phyloP scores from a whole-genome alignment of 805 yeast species.

The Pichia scutulata region DNA sequence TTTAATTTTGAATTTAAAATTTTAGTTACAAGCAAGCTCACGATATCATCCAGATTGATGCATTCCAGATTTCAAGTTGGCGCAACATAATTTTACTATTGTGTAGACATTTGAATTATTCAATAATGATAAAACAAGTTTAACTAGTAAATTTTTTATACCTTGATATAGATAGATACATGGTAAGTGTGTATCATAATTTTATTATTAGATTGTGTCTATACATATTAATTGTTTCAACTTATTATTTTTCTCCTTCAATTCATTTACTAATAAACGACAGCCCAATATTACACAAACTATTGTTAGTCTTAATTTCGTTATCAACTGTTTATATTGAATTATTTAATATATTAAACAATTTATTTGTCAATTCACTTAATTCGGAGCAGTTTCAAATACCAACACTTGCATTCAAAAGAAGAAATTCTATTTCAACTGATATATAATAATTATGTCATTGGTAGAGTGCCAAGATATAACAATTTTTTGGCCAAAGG shows the following conservation, averaged over 20 bases:
- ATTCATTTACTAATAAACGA: neutral
- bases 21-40: too few species aligned
- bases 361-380: neutral
- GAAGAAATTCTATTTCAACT: constrained; percentile 13
- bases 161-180: neutral
- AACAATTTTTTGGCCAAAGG: constrained; percentile 29
- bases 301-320: neutral
- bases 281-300: neutral
- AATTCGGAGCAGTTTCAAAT: neutral
- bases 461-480: neutral
- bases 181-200: neutral
- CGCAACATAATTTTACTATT: too few species aligned
- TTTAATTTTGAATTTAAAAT: too few species aligned
- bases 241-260: neutral
- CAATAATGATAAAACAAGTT: too few species aligned
- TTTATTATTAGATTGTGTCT: neutral
- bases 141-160: too few species aligned
- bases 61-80: too few species aligned
- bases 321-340: constrained; percentile 2
- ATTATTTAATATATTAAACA: neutral
- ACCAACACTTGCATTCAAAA: constrained; percentile 4
- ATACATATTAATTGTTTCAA: neutral
- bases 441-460: neutral
- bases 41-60: too few species aligned
- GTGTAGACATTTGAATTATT: too few species aligned